Evolutionary conservation across 139 green algal genomes (phyloP).

Genomic region (Coccomyxa sp.): DNA sequence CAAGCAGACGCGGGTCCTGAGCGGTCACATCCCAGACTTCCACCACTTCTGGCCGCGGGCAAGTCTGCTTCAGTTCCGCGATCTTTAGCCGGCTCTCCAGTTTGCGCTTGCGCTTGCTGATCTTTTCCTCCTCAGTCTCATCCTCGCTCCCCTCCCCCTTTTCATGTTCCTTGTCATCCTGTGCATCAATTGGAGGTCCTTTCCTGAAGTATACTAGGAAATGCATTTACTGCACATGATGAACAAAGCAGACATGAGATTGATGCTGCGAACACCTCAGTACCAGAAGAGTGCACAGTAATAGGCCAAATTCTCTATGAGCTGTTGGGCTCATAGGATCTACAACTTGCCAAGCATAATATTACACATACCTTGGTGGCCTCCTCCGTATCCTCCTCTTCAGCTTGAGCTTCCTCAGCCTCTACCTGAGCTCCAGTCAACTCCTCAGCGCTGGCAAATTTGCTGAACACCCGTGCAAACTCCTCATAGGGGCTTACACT

Average conservation of each 20-base stretch:
- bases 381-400: not conserved
- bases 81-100: constrained; percentile 72
- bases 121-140: constrained; percentile 46
- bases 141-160: constrained; percentile 38
- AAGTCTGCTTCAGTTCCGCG: constrained; percentile 88
- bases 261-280: not conserved
- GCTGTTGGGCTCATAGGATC: no score
- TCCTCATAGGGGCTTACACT: constrained; percentile 31
- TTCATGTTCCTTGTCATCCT: constrained; percentile 3
- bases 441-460: constrained; percentile 61
- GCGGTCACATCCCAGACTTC: constrained; percentile 97
- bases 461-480: constrained; percentile 64
- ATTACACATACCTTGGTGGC: not conserved
- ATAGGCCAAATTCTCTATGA: no score
- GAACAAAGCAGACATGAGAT: not conserved
- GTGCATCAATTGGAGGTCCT: not conserved
- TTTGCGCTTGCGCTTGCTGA: constrained; percentile 82
- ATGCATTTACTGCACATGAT: not conserved
- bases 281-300: not conserved
- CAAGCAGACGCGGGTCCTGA: constrained; percentile 84
- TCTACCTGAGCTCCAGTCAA: constrained; percentile 23
- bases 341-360: no score
- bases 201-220: no score
- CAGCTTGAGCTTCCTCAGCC: not conserved
- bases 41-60: constrained; percentile 86